These are phyloP conservation scores for Neofusicoccum umdonicola DNA, from an alignment of 2,329 filamentous ascomycete species.

Conservation along the genomic window DNA sequence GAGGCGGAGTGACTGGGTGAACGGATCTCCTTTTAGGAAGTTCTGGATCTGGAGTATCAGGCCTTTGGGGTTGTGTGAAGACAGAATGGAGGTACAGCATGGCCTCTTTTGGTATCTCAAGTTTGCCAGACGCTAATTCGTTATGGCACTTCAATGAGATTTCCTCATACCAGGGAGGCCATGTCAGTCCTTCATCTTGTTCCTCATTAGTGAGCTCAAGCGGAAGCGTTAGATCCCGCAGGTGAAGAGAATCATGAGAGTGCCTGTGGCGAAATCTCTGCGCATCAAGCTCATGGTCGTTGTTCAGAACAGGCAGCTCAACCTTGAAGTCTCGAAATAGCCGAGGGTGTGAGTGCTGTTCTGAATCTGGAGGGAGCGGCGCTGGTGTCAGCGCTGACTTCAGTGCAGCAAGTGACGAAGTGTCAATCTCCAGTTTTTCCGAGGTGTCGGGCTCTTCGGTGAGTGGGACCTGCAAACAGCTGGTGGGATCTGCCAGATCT, in stretches of 20 bases:
- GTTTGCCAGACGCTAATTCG: slow-evolving; percentile 34
- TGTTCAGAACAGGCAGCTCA: slow-evolving; percentile 47
- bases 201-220: slow-evolving; percentile 38
- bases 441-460: neutral
- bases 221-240: slow-evolving; percentile 31
- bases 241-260: slow-evolving; percentile 23
- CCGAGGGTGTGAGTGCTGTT: neutral
- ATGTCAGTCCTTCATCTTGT: slow-evolving; percentile 44
- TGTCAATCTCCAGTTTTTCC: slow-evolving; percentile 30
- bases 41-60: neutral
- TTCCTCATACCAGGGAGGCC: slow-evolving; percentile 36
- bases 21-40: no score
- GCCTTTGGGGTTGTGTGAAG: neutral
- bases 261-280: slow-evolving; percentile 32
- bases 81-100: slow-evolving; percentile 34
- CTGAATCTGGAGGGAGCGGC: neutral
- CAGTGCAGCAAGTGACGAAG: slow-evolving; percentile 30
- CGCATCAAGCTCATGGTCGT: slow-evolving; percentile 47
- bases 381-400: slow-evolving; percentile 22
- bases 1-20: slow-evolving; percentile 44
- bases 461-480: neutral
- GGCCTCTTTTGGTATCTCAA: slow-evolving; percentile 36
- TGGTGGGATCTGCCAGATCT: slow-evolving; percentile 24
- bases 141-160: slow-evolving; percentile 28
- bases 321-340: slow-evolving; percentile 36